Evolutionary conservation across 2,329 filamentous ascomycete genomes (phyloP).

Genomic region (Calonectria fujianensis): DNA sequence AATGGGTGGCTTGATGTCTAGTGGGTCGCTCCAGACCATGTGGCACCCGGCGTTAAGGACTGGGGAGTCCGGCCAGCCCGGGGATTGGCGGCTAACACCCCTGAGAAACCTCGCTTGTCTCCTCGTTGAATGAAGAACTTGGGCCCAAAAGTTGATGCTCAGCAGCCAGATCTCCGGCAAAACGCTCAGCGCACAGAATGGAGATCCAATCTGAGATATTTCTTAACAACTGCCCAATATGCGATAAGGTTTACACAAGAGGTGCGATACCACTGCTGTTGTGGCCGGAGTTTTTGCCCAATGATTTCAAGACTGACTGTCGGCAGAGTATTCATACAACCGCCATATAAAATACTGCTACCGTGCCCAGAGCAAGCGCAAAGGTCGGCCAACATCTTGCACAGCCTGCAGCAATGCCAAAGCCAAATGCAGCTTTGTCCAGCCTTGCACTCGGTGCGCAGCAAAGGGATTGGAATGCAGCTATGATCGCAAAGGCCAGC

Average conservation of each 20-base stretch:
- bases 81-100: not conserved
- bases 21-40: not conserved
- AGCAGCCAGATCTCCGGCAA: fast-evolving
- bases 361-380: slow-evolving; percentile 50
- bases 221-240: slow-evolving; percentile 44
- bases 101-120: not conserved
- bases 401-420: slow-evolving; percentile 48
- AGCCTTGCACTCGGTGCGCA: slow-evolving; percentile 49
- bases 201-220: not conserved
- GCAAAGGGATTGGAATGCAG: slow-evolving; percentile 43
- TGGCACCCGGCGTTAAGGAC: slow-evolving; percentile 5
- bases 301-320: not conserved
- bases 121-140: not conserved
- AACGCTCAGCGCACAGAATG: not conserved
- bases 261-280: slow-evolving; percentile 33
- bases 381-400: slow-evolving; percentile 52
- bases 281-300: too few relatives aligned
- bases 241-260: slow-evolving; percentile 48
- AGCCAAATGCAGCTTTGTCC: slow-evolving; percentile 50
- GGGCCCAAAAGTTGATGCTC: not conserved
- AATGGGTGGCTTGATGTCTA: not conserved
- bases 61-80: not conserved
- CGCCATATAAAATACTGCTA: slow-evolving; percentile 54
- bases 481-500: slow-evolving; percentile 22
- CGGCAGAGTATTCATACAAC: slow-evolving; percentile 48